Conservation (phyloP, 805 yeast species). For the Scheffersomyces amazonensis region DNA sequence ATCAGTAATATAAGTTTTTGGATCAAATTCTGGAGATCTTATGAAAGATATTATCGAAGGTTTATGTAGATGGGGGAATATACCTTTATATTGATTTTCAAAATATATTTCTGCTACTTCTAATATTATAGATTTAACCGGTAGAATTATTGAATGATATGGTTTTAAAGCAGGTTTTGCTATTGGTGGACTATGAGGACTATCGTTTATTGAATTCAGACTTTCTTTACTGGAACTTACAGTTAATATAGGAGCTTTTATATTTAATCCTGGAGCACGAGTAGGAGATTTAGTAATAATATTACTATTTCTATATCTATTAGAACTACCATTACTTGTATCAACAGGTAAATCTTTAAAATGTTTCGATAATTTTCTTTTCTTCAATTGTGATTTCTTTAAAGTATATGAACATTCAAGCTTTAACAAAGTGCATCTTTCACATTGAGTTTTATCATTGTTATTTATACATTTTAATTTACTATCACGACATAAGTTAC, state of each 20-base stretch:
- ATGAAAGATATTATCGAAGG: slow-evolving; percentile 18
- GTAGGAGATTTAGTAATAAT: not conserved
- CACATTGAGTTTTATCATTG: slow-evolving; percentile 9
- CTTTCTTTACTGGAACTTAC: not conserved
- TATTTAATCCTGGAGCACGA: not conserved
- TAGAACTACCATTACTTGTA: not conserved
- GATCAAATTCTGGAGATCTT: slow-evolving; percentile 15
- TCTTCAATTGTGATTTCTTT: slow-evolving; percentile 17
- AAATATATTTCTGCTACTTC: slow-evolving; percentile 21
- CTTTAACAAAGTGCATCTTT: slow-evolving; percentile 14
- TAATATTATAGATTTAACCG: slow-evolving; percentile 12
- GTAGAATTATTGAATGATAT: slow-evolving; percentile 10
- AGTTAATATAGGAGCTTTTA: not conserved
- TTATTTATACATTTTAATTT: slow-evolving; percentile 7
- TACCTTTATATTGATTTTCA: slow-evolving; percentile 23
- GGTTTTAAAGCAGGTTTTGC: not conserved
- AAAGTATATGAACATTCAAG: slow-evolving; percentile 17
- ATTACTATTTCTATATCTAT: not conserved
- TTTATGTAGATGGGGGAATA: slow-evolving; percentile 22
- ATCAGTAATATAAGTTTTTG: slow-evolving; percentile 14
- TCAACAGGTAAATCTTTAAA: not conserved
- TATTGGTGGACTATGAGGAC: not conserved
- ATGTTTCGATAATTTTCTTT: slow-evolving; percentile 8
- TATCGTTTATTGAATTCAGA: not conserved
- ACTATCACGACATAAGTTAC: slow-evolving; percentile 6